Evolutionary conservation across 352 stramenopile genomes (phyloP).

Genomic region (Pythium apleroticum): DNA sequence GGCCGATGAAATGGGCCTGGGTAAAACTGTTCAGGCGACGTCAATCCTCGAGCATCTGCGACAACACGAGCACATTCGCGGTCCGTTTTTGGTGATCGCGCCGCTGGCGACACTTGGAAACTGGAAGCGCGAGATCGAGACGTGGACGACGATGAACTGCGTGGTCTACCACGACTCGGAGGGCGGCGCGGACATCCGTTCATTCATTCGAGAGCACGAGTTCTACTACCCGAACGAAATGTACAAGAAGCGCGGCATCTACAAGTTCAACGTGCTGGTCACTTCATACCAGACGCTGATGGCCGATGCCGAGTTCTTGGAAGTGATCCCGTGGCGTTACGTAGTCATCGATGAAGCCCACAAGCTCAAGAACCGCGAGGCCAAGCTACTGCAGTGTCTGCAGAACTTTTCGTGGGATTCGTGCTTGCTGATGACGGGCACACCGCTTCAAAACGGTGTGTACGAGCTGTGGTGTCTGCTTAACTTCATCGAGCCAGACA

Average conservation of each 20-base stretch:
- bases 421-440: conserved; percentile 97
- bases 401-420: conserved; percentile 83
- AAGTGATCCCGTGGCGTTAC: conserved; percentile 94
- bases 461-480: conserved; percentile 99
- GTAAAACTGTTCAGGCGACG: conserved; percentile 91
- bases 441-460: conserved; percentile 99
- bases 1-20: conserved; percentile 88
- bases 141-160: conserved; percentile 99
- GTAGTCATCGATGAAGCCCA: conserved; percentile 99
- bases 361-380: conserved; percentile 98
- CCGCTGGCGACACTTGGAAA: conserved; percentile 97
- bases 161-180: conserved; percentile 98
- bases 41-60: conserved; percentile 95
- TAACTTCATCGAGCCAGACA: conserved; percentile 97
- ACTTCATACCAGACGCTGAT: conserved; percentile 97
- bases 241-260: conserved; percentile 74
- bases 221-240: conserved; percentile 93
- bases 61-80: conserved; percentile 88
- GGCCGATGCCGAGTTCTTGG: conserved; percentile 91
- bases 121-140: conserved; percentile 99
- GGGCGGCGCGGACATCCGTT: conserved; percentile 86
- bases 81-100: conserved; percentile 98
- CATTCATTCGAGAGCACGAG: conserved; percentile 95
- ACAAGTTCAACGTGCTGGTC: conserved; percentile 97
- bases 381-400: conserved; percentile 92